These are phyloP conservation scores for Aspergillus felis DNA, from an alignment of 2,329 filamentous ascomycete species.

Conservation along the genomic window DNA sequence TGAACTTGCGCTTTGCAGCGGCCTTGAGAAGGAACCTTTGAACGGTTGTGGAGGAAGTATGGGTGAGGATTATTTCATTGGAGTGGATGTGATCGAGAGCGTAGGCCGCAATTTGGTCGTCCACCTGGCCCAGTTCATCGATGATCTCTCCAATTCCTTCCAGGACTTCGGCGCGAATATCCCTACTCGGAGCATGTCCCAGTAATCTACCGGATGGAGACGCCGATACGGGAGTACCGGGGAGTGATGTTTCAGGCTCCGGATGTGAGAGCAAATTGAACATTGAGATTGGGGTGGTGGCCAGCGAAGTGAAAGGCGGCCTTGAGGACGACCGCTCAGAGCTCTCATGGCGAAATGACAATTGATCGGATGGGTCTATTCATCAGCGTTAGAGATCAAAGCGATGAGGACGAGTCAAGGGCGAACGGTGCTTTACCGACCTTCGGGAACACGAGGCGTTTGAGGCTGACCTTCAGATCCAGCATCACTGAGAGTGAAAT, in stretches of 20 bases:
- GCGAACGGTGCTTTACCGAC: slow-evolving; percentile 18
- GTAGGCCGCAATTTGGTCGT: slow-evolving; percentile 85
- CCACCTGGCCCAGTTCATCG: slow-evolving; percentile 88
- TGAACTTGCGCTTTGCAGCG: slow-evolving; percentile 85
- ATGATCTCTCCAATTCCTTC: slow-evolving; percentile 94
- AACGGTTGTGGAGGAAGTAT: slow-evolving; percentile 80
- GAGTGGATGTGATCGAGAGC: slow-evolving; percentile 90
- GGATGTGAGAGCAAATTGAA: slow-evolving; percentile 81
- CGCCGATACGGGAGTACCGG: slow-evolving; percentile 32
- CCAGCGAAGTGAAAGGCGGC: slow-evolving; percentile 59
- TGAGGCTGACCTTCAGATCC: slow-evolving; percentile 51
- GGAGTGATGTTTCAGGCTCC: slow-evolving; percentile 43
- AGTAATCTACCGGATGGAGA: slow-evolving; percentile 32
- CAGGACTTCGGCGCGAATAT: slow-evolving; percentile 84
- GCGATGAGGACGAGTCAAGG: not conserved
- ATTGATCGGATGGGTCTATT: slow-evolving; percentile 26
- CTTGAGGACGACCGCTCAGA: slow-evolving; percentile 41
- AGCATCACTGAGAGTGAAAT: slow-evolving; percentile 58
- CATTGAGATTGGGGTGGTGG: slow-evolving; percentile 64
- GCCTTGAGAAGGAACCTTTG: slow-evolving; percentile 87
- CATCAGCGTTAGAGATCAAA: slow-evolving; percentile 9
- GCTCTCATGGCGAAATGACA: slow-evolving; percentile 26
- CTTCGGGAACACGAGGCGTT: slow-evolving; percentile 37
- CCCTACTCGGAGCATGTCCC: slow-evolving; percentile 44
- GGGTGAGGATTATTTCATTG: slow-evolving; percentile 86